Evolutionary conservation across 73 alveolate species (phyloP), one percentile per base, ranked within the genome.

Genomic region (Urostyla sp.): DNA sequence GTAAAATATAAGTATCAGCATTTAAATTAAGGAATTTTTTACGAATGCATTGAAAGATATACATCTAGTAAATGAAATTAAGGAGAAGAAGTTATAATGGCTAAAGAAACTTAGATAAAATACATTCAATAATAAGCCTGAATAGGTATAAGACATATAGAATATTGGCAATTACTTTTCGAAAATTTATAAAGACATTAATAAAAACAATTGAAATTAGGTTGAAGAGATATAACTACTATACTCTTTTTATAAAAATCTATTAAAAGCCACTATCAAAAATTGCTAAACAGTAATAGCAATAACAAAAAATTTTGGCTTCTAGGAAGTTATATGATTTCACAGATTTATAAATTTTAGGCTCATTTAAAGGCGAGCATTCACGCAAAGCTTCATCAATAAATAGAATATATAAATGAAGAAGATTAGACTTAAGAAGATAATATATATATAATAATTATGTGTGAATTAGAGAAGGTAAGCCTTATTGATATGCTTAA

Each of bases 261-360:
- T 81, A 82, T 74, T 34, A 72, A 69, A 61, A 32, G 59, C 73
- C 85, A 23, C 66, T 88, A 16, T 88, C 83, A 18, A 78, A 82
- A 57, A 88, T 72, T 54, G 63, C 67, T 23, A 80, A 43, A 35
- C 67, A 66, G 23, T 45, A 66, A 32, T 31, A 50, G 80, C 67
- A 46, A 40, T 28, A 45, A 26, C 32, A 24, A 72, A 77, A 66
- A 28, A 54, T 56, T 37, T 43, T 49, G 50, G 45, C 20, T 63
- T 55, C 30, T 32, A 78, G 73, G 31, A 53, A 37, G 31, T 35
- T 8, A 26, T 52, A 15, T 0, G 75, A 81, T 24, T 63, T 49
- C 24, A 45, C 54, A 50, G 91, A 67, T 10, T 0, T 53, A 1
- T n/a, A 38, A 11, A 76, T 35, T 43, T 67, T 58, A 16, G 88